Conservation (phyloP, 495 filamentous ascomycete genomes). For the Hyaloscypha bicolor region DNA sequence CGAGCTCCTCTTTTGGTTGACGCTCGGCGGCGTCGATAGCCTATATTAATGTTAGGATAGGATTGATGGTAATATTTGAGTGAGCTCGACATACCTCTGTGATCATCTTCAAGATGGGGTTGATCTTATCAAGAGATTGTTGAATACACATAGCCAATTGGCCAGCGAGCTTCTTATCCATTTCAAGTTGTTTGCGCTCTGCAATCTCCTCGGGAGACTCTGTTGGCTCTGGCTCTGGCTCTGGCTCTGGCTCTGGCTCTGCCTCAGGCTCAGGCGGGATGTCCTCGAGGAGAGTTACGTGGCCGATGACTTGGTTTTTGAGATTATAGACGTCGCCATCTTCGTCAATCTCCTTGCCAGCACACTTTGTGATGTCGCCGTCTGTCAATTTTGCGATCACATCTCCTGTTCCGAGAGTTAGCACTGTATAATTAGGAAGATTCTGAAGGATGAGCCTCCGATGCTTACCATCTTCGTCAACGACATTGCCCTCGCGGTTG, state of each 20-base stretch:
- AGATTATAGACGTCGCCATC: constrained; percentile 83
- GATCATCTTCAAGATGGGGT: constrained; percentile 87
- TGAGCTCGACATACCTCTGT: constrained; percentile 60
- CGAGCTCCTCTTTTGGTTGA: constrained; percentile 85
- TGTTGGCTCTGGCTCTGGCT: constrained; percentile 56
- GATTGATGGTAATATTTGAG: background rate
- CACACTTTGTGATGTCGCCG: constrained; percentile 68
- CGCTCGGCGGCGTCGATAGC: constrained; percentile 78
- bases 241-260: constrained; percentile 55
- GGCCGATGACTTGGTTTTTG: constrained; percentile 79
- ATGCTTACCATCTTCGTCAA: constrained; percentile 1
- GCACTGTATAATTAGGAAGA: constrained; percentile 50
- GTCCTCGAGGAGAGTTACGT: constrained; percentile 77
- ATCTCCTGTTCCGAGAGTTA: constrained; percentile 45
- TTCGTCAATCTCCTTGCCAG: constrained; percentile 82
- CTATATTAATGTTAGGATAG: constrained; percentile 40
- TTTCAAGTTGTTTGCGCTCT: constrained; percentile 57
- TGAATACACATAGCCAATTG: constrained; percentile 76
- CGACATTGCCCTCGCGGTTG: constrained; percentile 75
- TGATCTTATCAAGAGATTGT: constrained; percentile 79
- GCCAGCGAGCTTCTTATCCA: constrained; percentile 73
- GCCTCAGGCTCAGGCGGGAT: constrained; percentile 54
- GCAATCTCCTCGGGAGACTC: constrained; percentile 56
- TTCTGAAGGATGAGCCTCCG: too few species aligned
- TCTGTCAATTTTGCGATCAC: constrained; percentile 77